Evolutionary conservation across 2,329 filamentous ascomycete species (phyloP), one percentile per base, ranked within the genome.

Genomic region (Diplodia corticola): DNA sequence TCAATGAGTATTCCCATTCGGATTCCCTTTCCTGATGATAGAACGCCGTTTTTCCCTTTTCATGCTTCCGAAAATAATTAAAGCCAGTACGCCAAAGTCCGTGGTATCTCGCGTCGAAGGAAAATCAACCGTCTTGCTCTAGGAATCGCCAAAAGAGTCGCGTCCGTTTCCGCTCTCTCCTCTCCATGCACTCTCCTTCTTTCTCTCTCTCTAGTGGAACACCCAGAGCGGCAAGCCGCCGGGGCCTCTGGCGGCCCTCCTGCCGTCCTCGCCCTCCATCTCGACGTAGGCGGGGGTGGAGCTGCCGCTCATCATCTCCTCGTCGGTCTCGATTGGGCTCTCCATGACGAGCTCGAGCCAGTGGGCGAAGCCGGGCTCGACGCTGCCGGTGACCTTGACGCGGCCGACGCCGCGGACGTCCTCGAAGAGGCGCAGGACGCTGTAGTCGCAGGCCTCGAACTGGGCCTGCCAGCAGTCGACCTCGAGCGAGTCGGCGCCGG

Each of bases 381-480:
- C 71, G 75, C 80, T 75, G 28, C 82, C 76, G 65, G 73, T 77
- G 69, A 85, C 75, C 48, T 70, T 76, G n/a, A 77, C 79, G 40
- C 73, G 77, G 49, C 75, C 72, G 4, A 85, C 81, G 0, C 79
- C 82, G 63, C 82, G 73, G 0, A 85, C 76, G 0, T 76, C 80
- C 57, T 79, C 78, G 67, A 85, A 83, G 40, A 82, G 69, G 54
- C 69, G 75, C 71, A 85, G 69, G 1, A 80, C 79, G 0, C 70
- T 69, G 33, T 79, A 79, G 66, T 81, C 80, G 26, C 77, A 80
- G 13, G 70, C 73, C 30, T 74, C 72, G 59, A 73, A 77, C 69
- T 71, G 73, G 1, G 78, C 72, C 71, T 85, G 81, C 70, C 81
- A 83, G 4, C 82, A 81, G 50, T 82, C 78, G n/a, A 86, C 73